Evolutionary conservation across 257 asterid species (phyloP), one percentile per base, ranked within the genome.

Genomic region (Verbascum thapsus): DNA sequence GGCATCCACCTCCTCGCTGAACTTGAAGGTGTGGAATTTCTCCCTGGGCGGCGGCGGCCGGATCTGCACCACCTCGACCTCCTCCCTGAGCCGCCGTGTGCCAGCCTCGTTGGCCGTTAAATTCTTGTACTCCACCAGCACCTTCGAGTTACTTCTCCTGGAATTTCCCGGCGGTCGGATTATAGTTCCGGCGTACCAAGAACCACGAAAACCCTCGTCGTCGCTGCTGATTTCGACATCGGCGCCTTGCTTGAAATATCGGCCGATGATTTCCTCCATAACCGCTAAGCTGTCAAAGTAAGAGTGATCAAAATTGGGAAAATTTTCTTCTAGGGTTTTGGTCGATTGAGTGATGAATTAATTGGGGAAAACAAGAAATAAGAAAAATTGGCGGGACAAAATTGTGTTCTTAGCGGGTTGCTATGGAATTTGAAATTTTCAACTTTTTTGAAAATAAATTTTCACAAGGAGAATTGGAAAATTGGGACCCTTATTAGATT

Each of bases 1-100:
- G 4, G 90, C 95, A 48, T 91, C 96, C 51, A 88, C 98, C 12
- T 79, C 86, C n/a, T 88, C 95, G 32, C 74, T 70, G 45, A 78
- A 39, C 19, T 68, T 56, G 76, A 81, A 86, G 15, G 37, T 58
- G 54, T 55, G 42, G 20, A 13, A 53, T 5, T 37, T 44, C 79
- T 84, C 90, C 62, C 43, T 73, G 0, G 90, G 95, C 32, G 80
- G 88, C 10, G 58, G 66, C 7, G 96, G 98, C 68, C 96, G 77
- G 11, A 91, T 51, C 50, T 78, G 82, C 56, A 76, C 79, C 56
- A 82, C 12, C 8, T 68, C 67, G 26, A 83, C 10, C 64, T 48
- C 53, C 77, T 91, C 96, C 61, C 63, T 69, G 60, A 84, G 59
- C 70, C 42, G 83, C 18, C 6, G 40, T 55, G 12, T 58, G 20